Evolutionary conservation across 108 stramenopile genomes (phyloP).

Genomic region (Parmales sp.): DNA sequence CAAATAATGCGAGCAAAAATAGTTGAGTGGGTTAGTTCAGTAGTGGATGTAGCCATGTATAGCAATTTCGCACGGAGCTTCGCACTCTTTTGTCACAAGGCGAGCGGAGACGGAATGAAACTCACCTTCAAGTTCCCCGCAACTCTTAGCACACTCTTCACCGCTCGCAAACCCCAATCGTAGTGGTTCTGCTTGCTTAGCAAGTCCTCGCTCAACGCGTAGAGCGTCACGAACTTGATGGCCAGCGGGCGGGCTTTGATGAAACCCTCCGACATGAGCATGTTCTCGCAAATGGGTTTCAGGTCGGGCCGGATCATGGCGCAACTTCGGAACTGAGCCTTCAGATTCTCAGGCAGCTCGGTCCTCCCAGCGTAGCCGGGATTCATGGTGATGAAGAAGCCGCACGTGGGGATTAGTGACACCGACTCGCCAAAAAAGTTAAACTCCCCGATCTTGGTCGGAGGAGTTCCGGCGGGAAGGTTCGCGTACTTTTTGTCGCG

Average conservation of each 20-base stretch:
- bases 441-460: constrained; percentile 31
- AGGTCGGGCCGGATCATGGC: constrained; percentile 43
- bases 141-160: constrained; percentile 51
- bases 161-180: constrained; percentile 54
- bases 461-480: constrained; percentile 43
- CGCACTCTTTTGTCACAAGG: too few species aligned
- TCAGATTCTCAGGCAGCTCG: constrained; percentile 37
- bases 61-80: too few species aligned
- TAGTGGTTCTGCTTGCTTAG: constrained; percentile 42
- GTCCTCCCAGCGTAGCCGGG: constrained; percentile 40
- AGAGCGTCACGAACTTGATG: constrained; percentile 36
- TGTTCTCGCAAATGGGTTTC: constrained; percentile 36
- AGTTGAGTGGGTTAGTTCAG: too few species aligned
- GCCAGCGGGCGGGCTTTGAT: constrained; percentile 30
- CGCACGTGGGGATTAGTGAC: constrained; percentile 22
- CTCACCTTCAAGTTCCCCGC: constrained; percentile 48
- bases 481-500: constrained; percentile 26
- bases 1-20: too few species aligned
- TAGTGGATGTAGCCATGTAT: too few species aligned
- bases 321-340: constrained; percentile 32
- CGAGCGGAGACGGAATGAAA: too few species aligned
- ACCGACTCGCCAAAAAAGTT: constrained; percentile 29
- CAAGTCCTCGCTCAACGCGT: constrained; percentile 26
- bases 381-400: constrained; percentile 45
- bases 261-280: constrained; percentile 57